Evolutionary conservation across 2,329 filamentous ascomycete genomes (phyloP), one percentile per base, ranked within the genome.

Genomic region (Penicillium verrucosum): DNA sequence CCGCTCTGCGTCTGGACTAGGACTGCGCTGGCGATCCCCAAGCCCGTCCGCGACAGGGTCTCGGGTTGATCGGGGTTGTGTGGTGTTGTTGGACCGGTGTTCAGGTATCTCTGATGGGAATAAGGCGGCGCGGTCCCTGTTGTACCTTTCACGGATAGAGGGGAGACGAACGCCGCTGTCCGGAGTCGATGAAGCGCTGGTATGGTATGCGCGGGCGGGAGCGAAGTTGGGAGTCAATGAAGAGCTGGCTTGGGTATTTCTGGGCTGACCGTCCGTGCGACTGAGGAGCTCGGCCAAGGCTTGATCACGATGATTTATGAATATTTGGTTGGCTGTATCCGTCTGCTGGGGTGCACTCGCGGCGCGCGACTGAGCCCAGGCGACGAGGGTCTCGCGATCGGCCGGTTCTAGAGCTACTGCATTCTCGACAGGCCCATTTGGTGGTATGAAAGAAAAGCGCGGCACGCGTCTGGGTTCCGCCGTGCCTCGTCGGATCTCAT

Each of bases 1-100:
- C 52, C 76, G 65, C 37, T 73, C 68, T 42, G 76, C 76, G 49
- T 79, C 77, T 6, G 88, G 87, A 68, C 88, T 92, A n/a, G 90
- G 77, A 72, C 91, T 96, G 64, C 91, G 85, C 60, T 90, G 85
- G 57, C 92, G 88, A 73, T 96, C 91, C 37, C 91, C 92, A 16
- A 96, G 82, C 4, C 91, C 91, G 72, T 95, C 87, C 1, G 88
- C 60, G 49, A 58, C 54, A 14, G 68, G 52, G 18, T 66, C 66
- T 5, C 60, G 63, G 42, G 52, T 56, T 21, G 64, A 38, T 45
- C 64, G 59, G 27, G 51, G 62, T 41, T 62, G 60, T 34, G 66
- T 64, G 36, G 64, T 65, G 34, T 65, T 66, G 23, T 68, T 63
- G 29, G 23, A 30, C 21, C n/a, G 52, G 3, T 5, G 4, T 9